Evolutionary conservation across 2,329 filamentous ascomycete species (phyloP).

Genomic region (Aspergillus sp.): DNA sequence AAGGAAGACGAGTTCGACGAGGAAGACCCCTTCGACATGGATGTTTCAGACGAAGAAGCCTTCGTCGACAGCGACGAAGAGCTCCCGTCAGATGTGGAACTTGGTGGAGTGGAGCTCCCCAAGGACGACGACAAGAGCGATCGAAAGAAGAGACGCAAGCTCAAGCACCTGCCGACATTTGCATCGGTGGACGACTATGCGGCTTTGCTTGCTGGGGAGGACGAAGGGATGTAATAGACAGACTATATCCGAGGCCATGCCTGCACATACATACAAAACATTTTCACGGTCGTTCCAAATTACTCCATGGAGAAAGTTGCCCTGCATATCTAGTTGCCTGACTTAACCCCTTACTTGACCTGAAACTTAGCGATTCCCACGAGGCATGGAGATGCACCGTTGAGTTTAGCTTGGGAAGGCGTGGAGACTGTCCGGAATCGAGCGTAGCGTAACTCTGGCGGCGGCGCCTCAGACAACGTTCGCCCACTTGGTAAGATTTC

Average conservation of each 20-base stretch:
- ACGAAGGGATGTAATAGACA: slow-evolving; percentile 50
- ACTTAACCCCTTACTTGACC: slow-evolving; percentile 1
- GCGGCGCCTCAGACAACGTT: background rate
- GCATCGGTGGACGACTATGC: slow-evolving; percentile 94
- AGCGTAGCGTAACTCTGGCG: background rate
- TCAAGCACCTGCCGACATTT: slow-evolving; percentile 90
- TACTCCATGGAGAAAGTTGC: background rate
- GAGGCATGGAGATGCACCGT: background rate
- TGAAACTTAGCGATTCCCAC: background rate
- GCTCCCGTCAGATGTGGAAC: slow-evolving; percentile 55
- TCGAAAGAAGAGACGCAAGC: slow-evolving; percentile 73
- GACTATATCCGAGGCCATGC: background rate
- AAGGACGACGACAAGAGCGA: slow-evolving; percentile 48
- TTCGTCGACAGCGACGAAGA: slow-evolving; percentile 60
- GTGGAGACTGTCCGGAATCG: slow-evolving; percentile 1
- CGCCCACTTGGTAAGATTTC: background rate
- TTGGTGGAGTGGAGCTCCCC: slow-evolving; percentile 46
- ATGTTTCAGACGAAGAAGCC: slow-evolving; percentile 52
- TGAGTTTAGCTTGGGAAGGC: slow-evolving; percentile 1
- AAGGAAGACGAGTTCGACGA: slow-evolving; percentile 49
- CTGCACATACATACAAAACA: background rate
- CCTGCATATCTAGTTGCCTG: background rate
- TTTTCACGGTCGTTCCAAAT: background rate
- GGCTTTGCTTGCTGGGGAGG: slow-evolving; percentile 75
- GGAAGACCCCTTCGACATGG: slow-evolving; percentile 58